Percentiles rank a stretch among this genome's conserved stretches.
phyloP scores from a whole-genome alignment of 495 filamentous ascomycete species.

The Hamigera avellanea region DNA sequence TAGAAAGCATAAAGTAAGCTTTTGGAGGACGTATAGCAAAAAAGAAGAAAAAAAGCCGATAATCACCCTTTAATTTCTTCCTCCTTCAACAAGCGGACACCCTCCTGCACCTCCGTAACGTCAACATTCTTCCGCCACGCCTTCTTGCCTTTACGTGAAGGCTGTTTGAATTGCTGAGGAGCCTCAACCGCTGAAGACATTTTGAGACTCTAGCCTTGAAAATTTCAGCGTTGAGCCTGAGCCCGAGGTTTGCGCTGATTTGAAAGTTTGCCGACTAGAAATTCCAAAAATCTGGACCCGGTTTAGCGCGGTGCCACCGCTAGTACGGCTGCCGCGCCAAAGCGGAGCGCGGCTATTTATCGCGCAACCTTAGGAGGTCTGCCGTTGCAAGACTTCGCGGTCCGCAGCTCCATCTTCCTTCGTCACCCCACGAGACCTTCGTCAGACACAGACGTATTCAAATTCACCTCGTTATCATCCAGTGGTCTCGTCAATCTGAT shows the following conservation, averaged over 20 bases:
- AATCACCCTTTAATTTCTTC: slow-evolving; percentile 78
- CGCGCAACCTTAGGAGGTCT: too few relatives aligned
- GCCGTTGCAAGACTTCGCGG: too few relatives aligned
- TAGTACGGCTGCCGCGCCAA: slow-evolving; percentile 14
- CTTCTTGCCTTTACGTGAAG: slow-evolving; percentile 94
- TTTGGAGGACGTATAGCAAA: background rate
- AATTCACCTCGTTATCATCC: too few relatives aligned
- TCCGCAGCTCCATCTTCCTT: too few relatives aligned
- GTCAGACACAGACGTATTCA: too few relatives aligned
- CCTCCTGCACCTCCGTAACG: slow-evolving; percentile 69
- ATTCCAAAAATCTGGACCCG: slow-evolving; percentile 20
- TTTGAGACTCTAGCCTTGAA: slow-evolving; percentile 6
- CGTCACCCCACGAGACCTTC: too few relatives aligned
- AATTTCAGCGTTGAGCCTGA: slow-evolving; percentile 3
- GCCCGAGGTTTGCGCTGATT: slow-evolving; percentile 4
- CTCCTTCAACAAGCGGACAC: slow-evolving; percentile 71
- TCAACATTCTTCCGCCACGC: slow-evolving; percentile 98
- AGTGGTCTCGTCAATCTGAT: too few relatives aligned
- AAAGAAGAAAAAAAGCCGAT: background rate
- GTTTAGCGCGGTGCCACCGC: slow-evolving; percentile 5
- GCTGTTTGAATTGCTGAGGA: slow-evolving; percentile 59
- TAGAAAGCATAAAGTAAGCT: slow-evolving; percentile 5
- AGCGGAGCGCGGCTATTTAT: slow-evolving; percentile 11
- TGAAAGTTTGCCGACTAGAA: slow-evolving; percentile 6
- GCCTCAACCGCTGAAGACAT: slow-evolving; percentile 31